These are phyloP conservation scores for Brettanomyces custersianus DNA, from an alignment of 805 yeast genomes.

Conservation along the genomic window DNA sequence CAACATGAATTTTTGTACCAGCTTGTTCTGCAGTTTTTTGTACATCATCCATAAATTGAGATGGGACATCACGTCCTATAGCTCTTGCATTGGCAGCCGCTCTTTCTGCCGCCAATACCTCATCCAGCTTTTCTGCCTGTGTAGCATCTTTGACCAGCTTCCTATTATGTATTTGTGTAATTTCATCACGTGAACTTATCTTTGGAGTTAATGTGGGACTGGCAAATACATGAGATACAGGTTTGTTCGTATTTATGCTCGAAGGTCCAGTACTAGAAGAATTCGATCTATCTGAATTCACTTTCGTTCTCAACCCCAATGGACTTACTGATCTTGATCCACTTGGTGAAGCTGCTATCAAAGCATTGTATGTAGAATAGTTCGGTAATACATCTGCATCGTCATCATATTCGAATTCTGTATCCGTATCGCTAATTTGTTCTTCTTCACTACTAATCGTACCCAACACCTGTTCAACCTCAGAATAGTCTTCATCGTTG, in stretches of 20 bases:
- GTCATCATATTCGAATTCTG: slow-evolving; percentile 52
- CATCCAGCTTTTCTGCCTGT: slow-evolving; percentile 44
- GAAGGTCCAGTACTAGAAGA: slow-evolving; percentile 3
- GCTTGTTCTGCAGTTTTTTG: slow-evolving; percentile 24
- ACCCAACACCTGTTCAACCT: slow-evolving; percentile 10
- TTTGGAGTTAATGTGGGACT: slow-evolving; percentile 5
- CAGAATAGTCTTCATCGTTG: slow-evolving; percentile 6
- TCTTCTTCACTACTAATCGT: slow-evolving; percentile 42
- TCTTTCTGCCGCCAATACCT: slow-evolving; percentile 47
- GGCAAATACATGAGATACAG: slow-evolving; percentile 14
- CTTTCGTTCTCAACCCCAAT: not conserved
- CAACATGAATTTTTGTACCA: slow-evolving; percentile 35
- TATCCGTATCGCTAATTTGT: slow-evolving; percentile 50
- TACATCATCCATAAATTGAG: slow-evolving; percentile 21
- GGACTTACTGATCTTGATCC: not conserved
- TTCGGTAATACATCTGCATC: slow-evolving; percentile 53
- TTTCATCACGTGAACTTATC: slow-evolving; percentile 12
- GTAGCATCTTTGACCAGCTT: slow-evolving; percentile 34
- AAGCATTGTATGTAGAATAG: slow-evolving; percentile 27
- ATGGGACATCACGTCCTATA: slow-evolving; percentile 26
- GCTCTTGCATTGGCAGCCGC: slow-evolving; percentile 50
- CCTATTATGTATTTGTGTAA: slow-evolving; percentile 16
- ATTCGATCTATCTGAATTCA: not conserved
- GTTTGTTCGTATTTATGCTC: slow-evolving; percentile 16
- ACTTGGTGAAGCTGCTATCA: not conserved